These are phyloP conservation scores for Cercophora samala DNA, from an alignment of 495 filamentous ascomycete species.

Conservation along the genomic window DNA sequence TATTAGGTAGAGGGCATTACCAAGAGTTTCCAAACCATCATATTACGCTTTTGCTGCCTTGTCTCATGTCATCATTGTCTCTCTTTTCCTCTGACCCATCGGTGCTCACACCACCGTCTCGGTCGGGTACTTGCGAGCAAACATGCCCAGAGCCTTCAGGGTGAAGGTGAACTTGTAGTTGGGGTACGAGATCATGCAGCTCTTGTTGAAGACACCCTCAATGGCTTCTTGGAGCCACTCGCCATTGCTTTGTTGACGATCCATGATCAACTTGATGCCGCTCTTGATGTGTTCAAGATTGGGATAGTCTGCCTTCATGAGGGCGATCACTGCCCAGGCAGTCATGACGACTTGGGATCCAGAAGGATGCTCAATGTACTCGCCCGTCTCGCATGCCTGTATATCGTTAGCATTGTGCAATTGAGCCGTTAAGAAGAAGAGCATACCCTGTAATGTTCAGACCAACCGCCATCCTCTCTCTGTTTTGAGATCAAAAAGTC, in stretches of 20 bases:
- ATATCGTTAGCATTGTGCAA: slow-evolving; percentile 16
- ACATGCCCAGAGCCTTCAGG: slow-evolving; percentile 90
- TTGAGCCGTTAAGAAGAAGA: not conserved
- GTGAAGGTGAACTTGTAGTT: slow-evolving; percentile 99
- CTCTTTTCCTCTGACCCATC: not conserved
- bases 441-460: slow-evolving; percentile 83
- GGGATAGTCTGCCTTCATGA: slow-evolving; percentile 84
- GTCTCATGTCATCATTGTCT: not conserved
- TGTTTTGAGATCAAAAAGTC: slow-evolving; percentile 82
- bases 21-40: not conserved
- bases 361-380: slow-evolving; percentile 49
- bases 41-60: not conserved
- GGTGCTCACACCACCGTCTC: slow-evolving; percentile 42
- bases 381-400: slow-evolving; percentile 54
- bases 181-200: slow-evolving; percentile 98
- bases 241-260: slow-evolving; percentile 77
- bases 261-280: slow-evolving; percentile 79
- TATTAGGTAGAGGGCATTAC: not conserved
- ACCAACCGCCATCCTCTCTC: slow-evolving; percentile 89
- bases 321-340: slow-evolving; percentile 79
- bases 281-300: slow-evolving; percentile 66
- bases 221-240: slow-evolving; percentile 96
- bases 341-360: slow-evolving; percentile 90
- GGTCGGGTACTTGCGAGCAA: slow-evolving; percentile 70
- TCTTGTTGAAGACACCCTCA: slow-evolving; percentile 98